Base-by-base conservation (phyloP, 2,329 filamentous ascomycete species). In the Hypoxylon sp. region DNA sequence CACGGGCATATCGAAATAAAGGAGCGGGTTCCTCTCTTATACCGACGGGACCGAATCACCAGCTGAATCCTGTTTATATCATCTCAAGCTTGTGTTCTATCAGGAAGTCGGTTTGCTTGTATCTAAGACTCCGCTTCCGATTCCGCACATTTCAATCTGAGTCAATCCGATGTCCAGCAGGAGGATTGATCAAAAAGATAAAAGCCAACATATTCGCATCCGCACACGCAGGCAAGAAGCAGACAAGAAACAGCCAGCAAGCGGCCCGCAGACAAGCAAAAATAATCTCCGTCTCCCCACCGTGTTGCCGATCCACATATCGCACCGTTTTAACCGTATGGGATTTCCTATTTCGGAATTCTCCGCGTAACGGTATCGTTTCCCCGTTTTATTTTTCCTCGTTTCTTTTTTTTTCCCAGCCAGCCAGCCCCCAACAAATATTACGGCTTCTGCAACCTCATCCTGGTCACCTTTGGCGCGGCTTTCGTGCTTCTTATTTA, bases 331-430 rank as follows among this genome's bases (percentile, higher is more conserved):
- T 26, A 7, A 50, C 60, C 43, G 61, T 62, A 42, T 58, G 58
- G 51, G 48, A 58, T 64, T 64, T 43, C 62, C 63, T 58, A 51
- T 60, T 63, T 52, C 47, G 62, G 63, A 48, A 64, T 63, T 54
- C 51, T 60, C 63, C 62, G 47, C 55, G 35, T 45, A 43, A 46
- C 29, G 38, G 55, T 60, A 56, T 40, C 48, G 43, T 13, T 15
- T 15, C 31, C 31, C 13, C n/a, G n/a, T n/a, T n/a, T n/a, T n/a
- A n/a, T 33, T 15, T 15, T 15, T 29, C 40, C 40, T n/a, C 31
- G n/a, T n/a, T 53, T 41, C 37, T n/a, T 41, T 45, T 49, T 54
- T 50, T 53, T 58, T 24, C 47, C n/a, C n/a, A n/a, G n/a, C n/a
- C 54, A 51, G 49, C 58, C 58, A 60, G 54, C 49, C 60, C 54